Evolutionary conservation across 2,329 filamentous ascomycete genomes (phyloP), one percentile per base, ranked within the genome.

Genomic region (Knufia fluminis): DNA sequence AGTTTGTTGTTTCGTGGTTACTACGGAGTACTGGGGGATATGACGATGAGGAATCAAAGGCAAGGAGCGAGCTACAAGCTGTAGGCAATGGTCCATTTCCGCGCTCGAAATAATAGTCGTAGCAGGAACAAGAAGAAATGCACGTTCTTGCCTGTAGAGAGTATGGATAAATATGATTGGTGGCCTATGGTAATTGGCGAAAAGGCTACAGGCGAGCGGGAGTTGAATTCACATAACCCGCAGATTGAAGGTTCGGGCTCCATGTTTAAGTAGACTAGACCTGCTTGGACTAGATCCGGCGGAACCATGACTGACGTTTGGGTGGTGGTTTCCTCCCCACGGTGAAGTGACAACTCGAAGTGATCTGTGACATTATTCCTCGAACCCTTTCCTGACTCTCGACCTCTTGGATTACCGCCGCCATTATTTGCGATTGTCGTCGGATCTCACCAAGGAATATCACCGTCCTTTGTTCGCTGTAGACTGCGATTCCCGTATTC

Each of bases 231-330:
- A 36, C 16, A 8, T 17, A 14, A 36, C 33, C 33, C 33, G 33
- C 16, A 36, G 26, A 36, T 36, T 6, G 4, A 6, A 17, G 6
- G 33, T 17, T 43, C 19, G 40, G 24, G 40, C 40, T 43, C 19
- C 22, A 26, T 41, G 7, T 22, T 28, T 12, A 12, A 6, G 6
- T 36, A n/a, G n/a, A 6, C 33, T 17, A 36, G 22, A 26, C 20
- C 14, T 26, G 22, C 19, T 16, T 26, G n/a, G n/a, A 12, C 17
- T 20, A 28, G 28, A 4, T 7, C 3, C 23, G 22, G 19, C 40
- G 40, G 40, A 43, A 43, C 19, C 40, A 43, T n/a, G 14, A 28
- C 40, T n/a, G 40, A 43, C 23, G 3, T 28, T n/a, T 43, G 10
- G 24, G n/a, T 26, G 22, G n/a, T 43, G 3, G 14, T 26, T 26